Evolutionary conservation across 495 filamentous ascomycete species (phyloP).

Genomic region (Barbatosphaeria neglecta): DNA sequence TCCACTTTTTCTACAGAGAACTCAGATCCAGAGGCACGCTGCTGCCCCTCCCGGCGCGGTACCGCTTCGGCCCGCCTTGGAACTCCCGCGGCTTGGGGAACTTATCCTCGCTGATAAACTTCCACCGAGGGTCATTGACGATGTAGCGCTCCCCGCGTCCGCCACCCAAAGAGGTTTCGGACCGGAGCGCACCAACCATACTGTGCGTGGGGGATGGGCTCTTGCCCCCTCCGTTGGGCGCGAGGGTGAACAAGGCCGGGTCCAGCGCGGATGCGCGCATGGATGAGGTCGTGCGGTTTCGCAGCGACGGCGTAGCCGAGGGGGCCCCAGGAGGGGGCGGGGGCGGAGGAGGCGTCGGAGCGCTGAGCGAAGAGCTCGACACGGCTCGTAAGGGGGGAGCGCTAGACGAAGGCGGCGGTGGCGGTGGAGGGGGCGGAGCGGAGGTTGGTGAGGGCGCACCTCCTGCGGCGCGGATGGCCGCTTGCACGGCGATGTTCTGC

Average conservation of each 20-base stretch:
- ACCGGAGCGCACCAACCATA: conserved; percentile 15
- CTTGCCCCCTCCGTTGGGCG: conserved; percentile 36
- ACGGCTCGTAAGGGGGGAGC: conserved; percentile 20
- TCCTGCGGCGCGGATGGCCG: conserved; percentile 35
- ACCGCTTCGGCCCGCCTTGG: conserved; percentile 55
- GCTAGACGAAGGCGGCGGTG: conserved; percentile 10
- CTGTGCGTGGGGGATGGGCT: conserved; percentile 30
- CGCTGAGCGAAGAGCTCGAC: conserved; percentile 19
- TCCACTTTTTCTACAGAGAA: conserved; percentile 20
- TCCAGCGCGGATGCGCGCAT: conserved; percentile 52
- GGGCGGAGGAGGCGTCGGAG: conserved; percentile 25
- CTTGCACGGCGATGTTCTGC: conserved; percentile 36
- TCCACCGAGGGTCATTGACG: conserved; percentile 76
- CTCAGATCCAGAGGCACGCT: conserved; percentile 85
- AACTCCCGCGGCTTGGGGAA: conserved; percentile 81
- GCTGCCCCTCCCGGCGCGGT: conserved; percentile 83
- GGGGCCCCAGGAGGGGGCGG: conserved; percentile 9
- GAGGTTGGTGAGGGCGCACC: conserved; percentile 31
- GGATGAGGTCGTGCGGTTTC: conserved; percentile 18
- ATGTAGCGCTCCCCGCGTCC: conserved; percentile 36
- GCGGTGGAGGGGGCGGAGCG: conserved; percentile 33
- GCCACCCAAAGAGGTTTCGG: conserved; percentile 21
- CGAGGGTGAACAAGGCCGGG: conserved; percentile 66
- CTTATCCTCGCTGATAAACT: conserved; percentile 70
- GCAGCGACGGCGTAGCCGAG: conserved; percentile 22